Conservation (phyloP, 1,139 yeast species). For the Pichia terricola region DNA sequence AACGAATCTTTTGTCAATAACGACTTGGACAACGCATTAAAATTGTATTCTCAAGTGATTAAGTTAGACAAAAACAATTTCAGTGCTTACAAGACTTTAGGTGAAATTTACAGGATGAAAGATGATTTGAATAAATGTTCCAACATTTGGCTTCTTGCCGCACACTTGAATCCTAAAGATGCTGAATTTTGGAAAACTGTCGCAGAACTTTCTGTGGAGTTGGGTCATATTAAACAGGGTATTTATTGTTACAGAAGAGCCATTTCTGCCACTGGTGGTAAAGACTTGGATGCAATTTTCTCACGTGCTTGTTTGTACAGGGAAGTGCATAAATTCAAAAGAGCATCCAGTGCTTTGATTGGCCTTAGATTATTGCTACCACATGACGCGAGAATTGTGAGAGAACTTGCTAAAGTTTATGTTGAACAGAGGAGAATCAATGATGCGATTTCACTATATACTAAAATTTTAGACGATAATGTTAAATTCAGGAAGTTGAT, state of each 20-base stretch:
- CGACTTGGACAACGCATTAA: constrained; percentile 58
- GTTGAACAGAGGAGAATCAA: constrained; percentile 64
- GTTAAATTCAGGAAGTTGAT: constrained; percentile 24
- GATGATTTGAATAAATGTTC: constrained; percentile 67
- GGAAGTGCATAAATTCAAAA: constrained; percentile 51
- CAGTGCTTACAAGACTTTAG: constrained; percentile 77
- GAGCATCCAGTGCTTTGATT: constrained; percentile 71
- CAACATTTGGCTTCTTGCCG: constrained; percentile 75
- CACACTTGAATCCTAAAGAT: constrained; percentile 70
- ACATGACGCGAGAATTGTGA: constrained; percentile 47
- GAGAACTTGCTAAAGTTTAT: constrained; percentile 70
- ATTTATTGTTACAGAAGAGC: constrained; percentile 74
- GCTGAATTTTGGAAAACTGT: constrained; percentile 77
- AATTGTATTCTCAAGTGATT: constrained; percentile 63
- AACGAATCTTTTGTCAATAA: constrained; percentile 68
- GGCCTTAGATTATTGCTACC: constrained; percentile 56
- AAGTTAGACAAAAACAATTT: constrained; percentile 67
- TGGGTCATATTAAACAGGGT: constrained; percentile 74
- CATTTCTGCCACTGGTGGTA: constrained; percentile 43
- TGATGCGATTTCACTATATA: constrained; percentile 76
- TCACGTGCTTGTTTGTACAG: constrained; percentile 59
- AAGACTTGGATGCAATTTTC: constrained; percentile 44
- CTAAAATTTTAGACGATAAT: constrained; percentile 53
- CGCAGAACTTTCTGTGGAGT: constrained; percentile 63
- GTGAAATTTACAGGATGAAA: constrained; percentile 67